Percentiles rank a stretch among this genome's conserved stretches.
Evolutionary conservation across 352 stramenopile species (phyloP).

Genomic region (Globisporangium cederbergense): DNA sequence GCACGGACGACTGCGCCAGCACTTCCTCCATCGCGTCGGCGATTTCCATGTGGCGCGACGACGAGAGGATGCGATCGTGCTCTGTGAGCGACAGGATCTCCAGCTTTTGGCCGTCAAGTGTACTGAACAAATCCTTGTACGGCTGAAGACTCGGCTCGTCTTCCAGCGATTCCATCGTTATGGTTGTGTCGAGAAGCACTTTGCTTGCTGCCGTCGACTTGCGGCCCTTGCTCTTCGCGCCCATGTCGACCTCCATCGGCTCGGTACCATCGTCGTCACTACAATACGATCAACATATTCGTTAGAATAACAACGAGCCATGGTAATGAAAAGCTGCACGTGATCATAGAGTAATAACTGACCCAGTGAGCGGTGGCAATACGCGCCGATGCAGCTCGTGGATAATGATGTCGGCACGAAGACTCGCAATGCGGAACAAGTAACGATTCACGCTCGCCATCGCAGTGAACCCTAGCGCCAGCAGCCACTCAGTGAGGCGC

Average conservation of each 20-base stretch:
- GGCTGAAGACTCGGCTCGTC: constrained; percentile 30
- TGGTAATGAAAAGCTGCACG: not conserved
- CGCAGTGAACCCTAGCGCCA: constrained; percentile 50
- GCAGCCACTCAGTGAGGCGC: constrained; percentile 40
- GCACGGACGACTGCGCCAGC: constrained; percentile 53
- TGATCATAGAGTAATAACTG: not conserved
- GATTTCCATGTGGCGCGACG: constrained; percentile 56
- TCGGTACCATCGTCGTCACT: constrained; percentile 1
- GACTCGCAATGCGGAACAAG: constrained; percentile 46
- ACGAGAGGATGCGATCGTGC: constrained; percentile 61
- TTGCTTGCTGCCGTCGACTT: not conserved
- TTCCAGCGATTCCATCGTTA: constrained; percentile 18
- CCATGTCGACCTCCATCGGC: constrained; percentile 9
- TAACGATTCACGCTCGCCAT: constrained; percentile 28
- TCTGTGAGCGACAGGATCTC: constrained; percentile 63
- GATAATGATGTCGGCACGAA: constrained; percentile 60
- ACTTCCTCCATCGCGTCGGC: constrained; percentile 75
- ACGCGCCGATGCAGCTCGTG: constrained; percentile 39
- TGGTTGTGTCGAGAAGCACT: constrained; percentile 6
- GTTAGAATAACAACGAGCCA: not conserved
- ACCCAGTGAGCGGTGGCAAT: constrained; percentile 10
- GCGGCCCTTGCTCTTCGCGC: not conserved
- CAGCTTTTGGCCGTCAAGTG: constrained; percentile 47
- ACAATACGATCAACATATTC: not conserved
- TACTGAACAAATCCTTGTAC: constrained; percentile 51